Evolutionary conservation across 129 eudicot genomes (phyloP).

Genomic region (Solidago caesia): DNA sequence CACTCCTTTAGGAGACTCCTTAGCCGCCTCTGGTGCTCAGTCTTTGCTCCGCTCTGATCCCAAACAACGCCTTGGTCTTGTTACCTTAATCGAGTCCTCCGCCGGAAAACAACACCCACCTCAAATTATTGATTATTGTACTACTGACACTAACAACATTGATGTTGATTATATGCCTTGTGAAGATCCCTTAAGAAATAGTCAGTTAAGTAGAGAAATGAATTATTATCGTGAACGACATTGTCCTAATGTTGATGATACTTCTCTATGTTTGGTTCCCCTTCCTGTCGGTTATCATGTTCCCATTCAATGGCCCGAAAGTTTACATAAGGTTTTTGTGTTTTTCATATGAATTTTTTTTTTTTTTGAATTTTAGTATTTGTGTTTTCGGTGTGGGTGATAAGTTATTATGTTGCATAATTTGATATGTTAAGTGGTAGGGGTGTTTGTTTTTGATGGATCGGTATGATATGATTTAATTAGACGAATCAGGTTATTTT

Average conservation of each 20-base stretch:
- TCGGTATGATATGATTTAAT: too few species aligned
- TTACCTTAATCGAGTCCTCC: conserved; percentile 45
- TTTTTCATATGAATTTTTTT: not conserved
- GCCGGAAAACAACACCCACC: conserved; percentile 29
- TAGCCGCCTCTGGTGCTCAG: conserved; percentile 88
- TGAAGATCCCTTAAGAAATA: conserved; percentile 87
- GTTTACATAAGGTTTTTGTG: conserved; percentile 64
- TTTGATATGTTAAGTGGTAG: too few species aligned
- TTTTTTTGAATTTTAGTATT: not conserved
- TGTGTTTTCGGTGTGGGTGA: too few species aligned
- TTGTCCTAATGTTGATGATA: conserved; percentile 68
- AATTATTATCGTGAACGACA: conserved; percentile 87
- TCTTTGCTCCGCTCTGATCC: conserved; percentile 81
- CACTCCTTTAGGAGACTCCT: conserved; percentile 80
- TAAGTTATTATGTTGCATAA: too few species aligned
- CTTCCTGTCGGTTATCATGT: conserved; percentile 77
- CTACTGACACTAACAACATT: not conserved
- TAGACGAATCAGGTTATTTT: too few species aligned
- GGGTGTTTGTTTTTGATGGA: too few species aligned
- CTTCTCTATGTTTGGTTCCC: conserved; percentile 83
- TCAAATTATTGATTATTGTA: not conserved
- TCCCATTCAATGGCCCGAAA: conserved; percentile 91
- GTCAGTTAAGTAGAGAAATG: conserved; percentile 91
- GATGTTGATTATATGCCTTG: conserved; percentile 95
- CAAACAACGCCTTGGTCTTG: conserved; percentile 52